Conservation (phyloP, 2,329 filamentous ascomycete species). For the Sporothrix curviconia region DNA sequence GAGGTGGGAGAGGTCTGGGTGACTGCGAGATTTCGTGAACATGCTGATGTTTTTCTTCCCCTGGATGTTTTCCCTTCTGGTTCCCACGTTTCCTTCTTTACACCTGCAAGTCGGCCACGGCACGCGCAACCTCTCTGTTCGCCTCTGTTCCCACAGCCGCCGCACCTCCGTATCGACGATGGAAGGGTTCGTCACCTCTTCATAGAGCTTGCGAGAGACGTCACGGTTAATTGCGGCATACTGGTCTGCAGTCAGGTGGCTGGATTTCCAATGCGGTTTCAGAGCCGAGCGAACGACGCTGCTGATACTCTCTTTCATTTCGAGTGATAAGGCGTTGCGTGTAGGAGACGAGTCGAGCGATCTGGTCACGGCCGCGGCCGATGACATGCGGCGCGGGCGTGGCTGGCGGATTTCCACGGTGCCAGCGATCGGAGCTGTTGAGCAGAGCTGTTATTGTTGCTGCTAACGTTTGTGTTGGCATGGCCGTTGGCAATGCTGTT, state of each 20-base stretch:
- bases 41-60: not conserved
- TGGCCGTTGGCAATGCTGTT: not conserved
- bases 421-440: slow-evolving; percentile 24
- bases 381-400: slow-evolving; percentile 41
- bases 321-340: slow-evolving; percentile 60
- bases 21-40: not conserved
- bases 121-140: slow-evolving; percentile 68
- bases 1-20: not conserved
- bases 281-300: slow-evolving; percentile 79
- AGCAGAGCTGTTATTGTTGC: not conserved
- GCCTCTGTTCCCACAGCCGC: slow-evolving; percentile 70
- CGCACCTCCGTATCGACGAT: slow-evolving; percentile 59
- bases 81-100: slow-evolving; percentile 27
- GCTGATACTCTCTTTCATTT: slow-evolving; percentile 82
- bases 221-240: slow-evolving; percentile 89
- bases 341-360: slow-evolving; percentile 63
- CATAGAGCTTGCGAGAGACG: slow-evolving; percentile 83
- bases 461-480: not conserved
- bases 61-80: not conserved
- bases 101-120: slow-evolving; percentile 53
- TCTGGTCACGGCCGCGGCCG: slow-evolving; percentile 33
- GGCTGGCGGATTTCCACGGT: slow-evolving; percentile 47
- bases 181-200: slow-evolving; percentile 49
- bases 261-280: slow-evolving; percentile 74
- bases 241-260: slow-evolving; percentile 76